phyloP scores from a whole-genome alignment of 176 grass and related monocot genomes.

The Juncus effusus region DNA sequence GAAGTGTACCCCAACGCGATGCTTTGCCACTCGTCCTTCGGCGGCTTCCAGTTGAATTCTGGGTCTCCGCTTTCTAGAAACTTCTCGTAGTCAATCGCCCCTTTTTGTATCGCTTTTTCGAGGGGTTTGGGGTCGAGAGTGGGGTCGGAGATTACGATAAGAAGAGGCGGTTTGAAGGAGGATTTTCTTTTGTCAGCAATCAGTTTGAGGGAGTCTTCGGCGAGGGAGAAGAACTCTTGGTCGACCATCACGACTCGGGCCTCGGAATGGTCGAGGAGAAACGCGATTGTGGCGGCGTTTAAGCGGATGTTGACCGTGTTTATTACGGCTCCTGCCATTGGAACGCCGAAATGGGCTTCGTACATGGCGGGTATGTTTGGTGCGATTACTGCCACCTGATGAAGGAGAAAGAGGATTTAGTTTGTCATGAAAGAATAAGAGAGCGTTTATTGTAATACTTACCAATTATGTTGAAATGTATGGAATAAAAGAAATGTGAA shows the following conservation, averaged over 20 bases:
- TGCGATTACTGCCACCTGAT: slow-evolving; percentile 81
- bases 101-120: slow-evolving; percentile 55
- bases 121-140: slow-evolving; percentile 49
- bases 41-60: slow-evolving; percentile 63
- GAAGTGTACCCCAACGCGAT: slow-evolving; percentile 90
- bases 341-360: slow-evolving; percentile 85
- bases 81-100: slow-evolving; percentile 71
- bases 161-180: slow-evolving; percentile 45
- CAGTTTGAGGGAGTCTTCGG: slow-evolving; percentile 68
- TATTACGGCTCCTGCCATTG: slow-evolving; percentile 82
- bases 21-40: slow-evolving; percentile 89
- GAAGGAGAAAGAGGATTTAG: background rate
- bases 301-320: slow-evolving; percentile 73
- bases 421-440: no score
- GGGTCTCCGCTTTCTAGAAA: slow-evolving; percentile 70
- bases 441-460: no score
- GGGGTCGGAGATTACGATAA: slow-evolving; percentile 58
- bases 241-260: slow-evolving; percentile 80
- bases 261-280: slow-evolving; percentile 71
- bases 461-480: no score
- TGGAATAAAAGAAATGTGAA: no score
- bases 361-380: slow-evolving; percentile 82
- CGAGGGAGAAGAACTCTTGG: slow-evolving; percentile 77
- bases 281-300: slow-evolving; percentile 65
- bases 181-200: slow-evolving; percentile 52